Base-by-base conservation (phyloP, 768 basidiomycete genomes). In the Collybia mongolica region DNA sequence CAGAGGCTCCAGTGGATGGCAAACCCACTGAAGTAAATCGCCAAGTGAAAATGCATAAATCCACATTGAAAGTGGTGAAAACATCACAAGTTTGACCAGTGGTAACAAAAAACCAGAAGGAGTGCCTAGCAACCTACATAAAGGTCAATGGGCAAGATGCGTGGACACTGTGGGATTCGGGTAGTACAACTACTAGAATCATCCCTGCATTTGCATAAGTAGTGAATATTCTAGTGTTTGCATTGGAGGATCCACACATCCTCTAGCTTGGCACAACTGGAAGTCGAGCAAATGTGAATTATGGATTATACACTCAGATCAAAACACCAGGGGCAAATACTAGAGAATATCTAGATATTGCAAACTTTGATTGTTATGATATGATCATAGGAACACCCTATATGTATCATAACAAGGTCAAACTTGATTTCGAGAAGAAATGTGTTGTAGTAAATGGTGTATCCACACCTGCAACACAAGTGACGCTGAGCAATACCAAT, bases 351-450 rank as follows among this genome's bases (percentile, higher is more conserved):
- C 51, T 72, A 1, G 65, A 73, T 45, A 51, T 74, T 3, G 61
- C 57, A 0, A 74, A 74, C 35, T 56, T 73, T 9, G 67, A 72
- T 43, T 51, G 50, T 3, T 74, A 72, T 47, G 66, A 73, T 26
- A 49, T 63, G 42, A 63, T 75, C 0, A 55, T 75, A 0, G 69
- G 73, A 0, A 68, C 61, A 3, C 66, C 66, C 2, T 74, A 69
- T 39, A 65, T 72, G 57, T 42, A 44, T 0, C 42, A 49, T 17
- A 54, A 67, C 39, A 46, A 51, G 5, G 63, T 65, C 0, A 12
- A 53, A 0, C 47, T 71, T 2, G 62, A 69, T 45, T 66, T 71
- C 29, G 49, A 46, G 1, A 42, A 32, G 0, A 49, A 60, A 12
- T n/a, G 39, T 3, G 44, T 69, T 15, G 2, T 18, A 1, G 26